Conservation (phyloP, 2,329 filamentous ascomycete species). For the Calonectria pseudoturangicola region DNA sequence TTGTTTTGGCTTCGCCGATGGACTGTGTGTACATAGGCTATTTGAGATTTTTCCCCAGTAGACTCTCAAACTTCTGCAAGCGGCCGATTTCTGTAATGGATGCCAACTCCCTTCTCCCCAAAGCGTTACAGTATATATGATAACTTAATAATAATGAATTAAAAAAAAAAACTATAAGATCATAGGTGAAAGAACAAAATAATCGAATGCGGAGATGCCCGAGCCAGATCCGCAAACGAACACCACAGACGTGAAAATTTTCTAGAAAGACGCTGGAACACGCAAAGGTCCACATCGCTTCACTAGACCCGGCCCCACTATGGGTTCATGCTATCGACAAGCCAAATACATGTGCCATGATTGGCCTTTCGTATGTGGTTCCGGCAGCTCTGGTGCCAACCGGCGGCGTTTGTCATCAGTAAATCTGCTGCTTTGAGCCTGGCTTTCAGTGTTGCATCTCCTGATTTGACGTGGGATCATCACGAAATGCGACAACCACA, state of each 20-base stretch:
- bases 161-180: background rate
- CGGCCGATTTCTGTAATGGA: background rate
- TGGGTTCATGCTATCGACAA: slow-evolving; percentile 28
- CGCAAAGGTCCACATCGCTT: slow-evolving; percentile 29
- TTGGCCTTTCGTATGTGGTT: slow-evolving; percentile 28
- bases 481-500: slow-evolving; percentile 6
- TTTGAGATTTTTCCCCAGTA: no score
- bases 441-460: slow-evolving; percentile 4
- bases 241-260: slow-evolving; percentile 30
- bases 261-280: slow-evolving; percentile 39
- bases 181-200: background rate
- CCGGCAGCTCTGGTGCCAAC: slow-evolving; percentile 31
- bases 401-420: background rate
- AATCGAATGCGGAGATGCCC: slow-evolving; percentile 13
- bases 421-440: background rate
- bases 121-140: background rate
- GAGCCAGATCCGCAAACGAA: slow-evolving; percentile 6
- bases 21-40: background rate
- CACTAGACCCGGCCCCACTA: slow-evolving; percentile 22
- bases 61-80: background rate
- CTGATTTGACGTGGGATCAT: background rate
- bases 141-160: background rate
- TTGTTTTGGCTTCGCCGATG: background rate
- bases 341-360: slow-evolving; percentile 34
- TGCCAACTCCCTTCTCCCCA: background rate